Conservation (phyloP, 805 yeast species). For the Lipomyces sp. region DNA sequence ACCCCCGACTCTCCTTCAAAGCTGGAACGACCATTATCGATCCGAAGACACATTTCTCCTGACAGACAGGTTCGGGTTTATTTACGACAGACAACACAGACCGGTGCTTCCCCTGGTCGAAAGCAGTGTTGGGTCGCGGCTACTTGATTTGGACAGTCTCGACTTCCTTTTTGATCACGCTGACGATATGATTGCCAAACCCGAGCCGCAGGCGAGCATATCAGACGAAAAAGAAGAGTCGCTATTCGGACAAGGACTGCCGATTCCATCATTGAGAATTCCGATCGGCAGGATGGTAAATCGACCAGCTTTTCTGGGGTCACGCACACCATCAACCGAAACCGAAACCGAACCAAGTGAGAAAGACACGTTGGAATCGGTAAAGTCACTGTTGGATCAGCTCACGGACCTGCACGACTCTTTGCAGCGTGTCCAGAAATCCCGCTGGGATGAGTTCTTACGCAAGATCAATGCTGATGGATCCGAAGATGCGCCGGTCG, state of each 20-base stretch:
- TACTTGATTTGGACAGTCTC: constrained; percentile 32
- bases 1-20: constrained; percentile 45
- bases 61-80: constrained; percentile 58
- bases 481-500: constrained; percentile 39
- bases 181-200: constrained; percentile 13
- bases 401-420: constrained; percentile 54
- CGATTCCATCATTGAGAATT: not conserved
- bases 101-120: constrained; percentile 34
- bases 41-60: constrained; percentile 40
- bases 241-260: not conserved
- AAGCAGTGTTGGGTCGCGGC: constrained; percentile 19
- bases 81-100: constrained; percentile 44
- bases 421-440: constrained; percentile 47
- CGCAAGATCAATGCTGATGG: constrained; percentile 44
- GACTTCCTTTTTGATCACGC: constrained; percentile 26
- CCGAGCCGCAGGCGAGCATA: constrained; percentile 28
- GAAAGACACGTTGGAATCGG: constrained; percentile 29
- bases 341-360: not conserved
- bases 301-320: not conserved
- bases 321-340: not conserved
- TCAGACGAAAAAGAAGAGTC: not conserved
- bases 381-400: constrained; percentile 46
- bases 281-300: not conserved
- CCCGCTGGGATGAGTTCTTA: constrained; percentile 55
- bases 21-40: constrained; percentile 40